Evolutionary conservation across 2,329 filamentous ascomycete genomes (phyloP), one percentile per base, ranked within the genome.

Genomic region (Fusarium praegraminearum): DNA sequence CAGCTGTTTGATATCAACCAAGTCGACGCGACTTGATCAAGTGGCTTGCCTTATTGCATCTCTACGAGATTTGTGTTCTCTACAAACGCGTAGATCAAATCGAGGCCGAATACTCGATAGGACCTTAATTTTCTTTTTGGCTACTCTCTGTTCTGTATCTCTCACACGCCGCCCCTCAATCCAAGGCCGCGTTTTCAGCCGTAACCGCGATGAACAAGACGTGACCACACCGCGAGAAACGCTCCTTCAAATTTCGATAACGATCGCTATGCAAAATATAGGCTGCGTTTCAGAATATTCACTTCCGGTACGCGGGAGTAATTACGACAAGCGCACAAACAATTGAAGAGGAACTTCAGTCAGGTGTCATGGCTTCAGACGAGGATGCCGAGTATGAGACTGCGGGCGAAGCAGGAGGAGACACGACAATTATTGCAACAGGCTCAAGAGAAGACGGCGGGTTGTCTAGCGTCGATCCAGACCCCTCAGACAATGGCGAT

Each of bases 341-440:
- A 51, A 87, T 86, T 79, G 83, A 88, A 75, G 86, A 89, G 62
- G 84, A 88, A 76, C 80, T 87, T 59, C 86, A 87, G 73, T 84
- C 86, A 72, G 87, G 85, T 75, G 83, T 83, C 44, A 79, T 85
- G 69, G 80, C 84, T 58, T 86, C 85, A 8, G 84, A 86, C 7
- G 84, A 86, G 60, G 83, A 83, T 58, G 82, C 80, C 50, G 82
- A 83, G 36, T 83, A 82, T 57, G 80, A 78, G 51, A 77, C 75
- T 35, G 76, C 72, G 47, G 80, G 80, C 45, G 74, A 73, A 55
- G 69, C 65, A 45, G 76, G 71, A 54, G 80, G 80, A 43, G 73
- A 73, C 46, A 69, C 67, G 40, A 69, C 59, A 38, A 71, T 59
- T 28, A 71, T 76, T 50, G 68, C 69, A n/a, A 71, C 73, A 43